Base-by-base conservation (phyloP, 306 rosid genomes). In the Lathyrus tuberosus region DNA sequence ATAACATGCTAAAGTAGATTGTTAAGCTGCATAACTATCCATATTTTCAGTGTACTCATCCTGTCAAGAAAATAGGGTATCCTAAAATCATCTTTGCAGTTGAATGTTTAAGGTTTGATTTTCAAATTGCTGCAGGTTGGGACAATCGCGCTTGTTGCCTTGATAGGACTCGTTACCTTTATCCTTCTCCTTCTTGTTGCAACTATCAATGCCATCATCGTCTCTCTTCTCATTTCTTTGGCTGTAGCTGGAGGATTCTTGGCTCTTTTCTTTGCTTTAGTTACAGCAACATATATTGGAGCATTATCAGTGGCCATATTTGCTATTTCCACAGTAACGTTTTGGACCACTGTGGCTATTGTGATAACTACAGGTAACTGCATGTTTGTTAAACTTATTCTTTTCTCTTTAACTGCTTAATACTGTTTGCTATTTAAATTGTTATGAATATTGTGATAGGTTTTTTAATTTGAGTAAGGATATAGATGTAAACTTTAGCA, bases 231-330 rank as follows among this genome's bases (percentile, higher is more conserved):
- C n/a, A 70, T 90, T 41, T 85, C 92, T 43, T 73, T 94, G 83
- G 98, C 84, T 18, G 89, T 81, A 24, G 95, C 92, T 6, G 98
- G 94, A 80, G 96, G 98, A 41, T 94, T 88, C 80, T 78, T 94
- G 86, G 95, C 95, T 54, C 70, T 94, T 63, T 88, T 88, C 87
- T 90, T 90, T 56, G 84, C 89, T 37, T 82, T 67, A 57, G 76
- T 86, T 44, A 69, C 89, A n/a, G 91, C 83, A 18, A 80, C 86
- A 82, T 93, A 86, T 68, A 72, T 90, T 18, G 97, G 88, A 71
- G 97, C 96, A 68, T 58, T 90, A 68, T 78, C 84, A 33, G 69
- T 86, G 10, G 86, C 98, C 62, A 57, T 83, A 30, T 78, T 88
- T 70, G 87, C 83, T 62, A 71, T 90, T 67, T 79, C 94, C 62